phyloP scores from a whole-genome alignment of 176 grass and related monocot genomes.

The Aegilops umbellulata region DNA sequence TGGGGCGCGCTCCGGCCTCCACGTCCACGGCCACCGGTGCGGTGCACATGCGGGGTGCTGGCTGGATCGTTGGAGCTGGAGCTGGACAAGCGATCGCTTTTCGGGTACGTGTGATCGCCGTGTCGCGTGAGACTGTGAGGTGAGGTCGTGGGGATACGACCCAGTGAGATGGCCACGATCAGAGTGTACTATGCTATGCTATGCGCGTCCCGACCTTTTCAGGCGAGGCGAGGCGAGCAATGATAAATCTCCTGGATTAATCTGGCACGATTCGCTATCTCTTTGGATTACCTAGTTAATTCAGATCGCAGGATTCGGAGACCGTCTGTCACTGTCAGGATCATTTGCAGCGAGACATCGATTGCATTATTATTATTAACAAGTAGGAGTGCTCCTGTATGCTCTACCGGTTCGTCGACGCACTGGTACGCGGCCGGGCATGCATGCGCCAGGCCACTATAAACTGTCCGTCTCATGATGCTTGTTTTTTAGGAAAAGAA shows the following conservation, averaged over 20 bases:
- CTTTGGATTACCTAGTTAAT: not conserved
- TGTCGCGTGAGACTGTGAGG: not conserved
- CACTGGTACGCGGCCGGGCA: not conserved
- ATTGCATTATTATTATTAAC: not conserved
- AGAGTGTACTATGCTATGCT: not conserved
- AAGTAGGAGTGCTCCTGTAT: not conserved
- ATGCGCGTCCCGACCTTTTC: not conserved
- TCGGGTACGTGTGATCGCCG: not conserved
- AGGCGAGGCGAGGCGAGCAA: not conserved
- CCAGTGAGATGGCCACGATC: slow-evolving; percentile 1
- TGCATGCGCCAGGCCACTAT: not conserved
- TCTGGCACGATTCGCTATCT: not conserved
- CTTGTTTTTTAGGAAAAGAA: no score
- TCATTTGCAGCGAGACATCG: not conserved
- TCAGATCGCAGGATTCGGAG: not conserved
- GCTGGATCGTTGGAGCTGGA: not conserved
- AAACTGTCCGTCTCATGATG: not conserved
- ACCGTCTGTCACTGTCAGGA: not conserved
- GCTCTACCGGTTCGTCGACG: not conserved
- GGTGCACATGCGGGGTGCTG: not conserved
- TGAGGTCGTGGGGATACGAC: not conserved
- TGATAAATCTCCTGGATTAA: not conserved
- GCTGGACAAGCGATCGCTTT: slow-evolving; percentile 31
- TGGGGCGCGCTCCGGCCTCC: not conserved
- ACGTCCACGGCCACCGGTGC: not conserved